Evolutionary conservation across 768 basidiomycete genomes (phyloP).

Genomic region (Termitomyces sp.): DNA sequence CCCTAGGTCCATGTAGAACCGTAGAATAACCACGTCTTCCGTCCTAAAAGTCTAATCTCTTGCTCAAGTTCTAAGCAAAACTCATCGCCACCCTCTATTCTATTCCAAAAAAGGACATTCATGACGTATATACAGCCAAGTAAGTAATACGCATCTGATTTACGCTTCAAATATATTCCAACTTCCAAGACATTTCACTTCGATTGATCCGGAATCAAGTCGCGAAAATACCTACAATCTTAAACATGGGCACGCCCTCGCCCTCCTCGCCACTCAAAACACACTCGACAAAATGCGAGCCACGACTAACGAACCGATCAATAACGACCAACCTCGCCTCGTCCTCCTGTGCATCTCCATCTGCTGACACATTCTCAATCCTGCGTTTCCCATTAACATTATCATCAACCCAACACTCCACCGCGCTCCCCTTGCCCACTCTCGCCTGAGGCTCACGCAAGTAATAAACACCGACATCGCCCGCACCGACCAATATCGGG

Average conservation of each 20-base stretch:
- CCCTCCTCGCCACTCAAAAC: constrained; percentile 86
- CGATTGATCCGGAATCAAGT: constrained; percentile 32
- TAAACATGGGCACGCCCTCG: constrained; percentile 72
- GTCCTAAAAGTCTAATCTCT: no score
- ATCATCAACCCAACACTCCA: constrained; percentile 98
- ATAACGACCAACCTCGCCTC: constrained; percentile 74
- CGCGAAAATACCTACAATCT: constrained; percentile 86
- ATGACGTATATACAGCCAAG: no score
- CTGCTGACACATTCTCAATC: constrained; percentile 66
- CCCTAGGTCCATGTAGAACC: no score
- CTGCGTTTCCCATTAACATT: constrained; percentile 76
- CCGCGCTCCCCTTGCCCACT: constrained; percentile 59
- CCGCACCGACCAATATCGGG: constrained; percentile 79
- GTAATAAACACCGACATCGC: constrained; percentile 92
- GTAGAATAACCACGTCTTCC: no score
- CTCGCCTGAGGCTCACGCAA: constrained; percentile 60
- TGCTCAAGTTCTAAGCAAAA: no score
- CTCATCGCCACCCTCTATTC: no score
- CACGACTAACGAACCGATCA: constrained; percentile 78
- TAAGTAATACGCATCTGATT: no score
- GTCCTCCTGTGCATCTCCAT: constrained; percentile 52
- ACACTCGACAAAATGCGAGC: constrained; percentile 94
- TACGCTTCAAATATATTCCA: no score
- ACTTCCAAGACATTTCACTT: no score
- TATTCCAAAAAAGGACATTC: no score